These are phyloP conservation scores for Diaporthe capsici DNA, from an alignment of 2,329 filamentous ascomycete genomes.

Conservation along the genomic window DNA sequence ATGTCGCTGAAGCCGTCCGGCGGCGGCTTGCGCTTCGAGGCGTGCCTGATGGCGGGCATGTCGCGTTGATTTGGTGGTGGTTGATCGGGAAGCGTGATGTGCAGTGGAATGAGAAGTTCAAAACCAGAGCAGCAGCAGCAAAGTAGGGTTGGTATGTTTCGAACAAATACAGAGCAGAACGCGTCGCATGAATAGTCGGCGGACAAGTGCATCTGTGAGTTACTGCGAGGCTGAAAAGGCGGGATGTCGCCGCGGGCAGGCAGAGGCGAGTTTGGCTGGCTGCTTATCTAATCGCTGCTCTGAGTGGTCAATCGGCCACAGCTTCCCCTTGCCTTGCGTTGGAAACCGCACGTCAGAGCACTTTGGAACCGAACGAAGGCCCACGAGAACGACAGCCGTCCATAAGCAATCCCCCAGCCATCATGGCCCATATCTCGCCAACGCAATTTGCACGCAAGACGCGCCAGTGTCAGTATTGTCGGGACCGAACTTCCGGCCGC, in stretches of 20 bases:
- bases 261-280: background rate
- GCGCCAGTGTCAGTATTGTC: constrained; percentile 76
- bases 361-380: constrained; percentile 42
- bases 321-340: constrained; percentile 17
- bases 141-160: background rate
- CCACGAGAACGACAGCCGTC: constrained; percentile 50
- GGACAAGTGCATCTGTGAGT: background rate
- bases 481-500: background rate
- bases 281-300: constrained; percentile 39
- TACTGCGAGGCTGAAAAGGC: constrained; percentile 21
- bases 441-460: constrained; percentile 90
- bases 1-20: constrained; percentile 91
- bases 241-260: constrained; percentile 19
- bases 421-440: constrained; percentile 86
- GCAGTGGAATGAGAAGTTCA: background rate
- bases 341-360: constrained; percentile 37
- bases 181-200: background rate
- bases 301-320: constrained; percentile 41
- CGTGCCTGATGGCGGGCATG: constrained; percentile 85
- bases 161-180: background rate
- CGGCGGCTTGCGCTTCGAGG: constrained; percentile 84
- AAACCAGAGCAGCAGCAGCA: background rate
- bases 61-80: constrained; percentile 39
- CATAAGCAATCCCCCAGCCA: constrained; percentile 59
- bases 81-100: background rate